These are phyloP conservation scores for Quillaja saponaria DNA, from an alignment of 306 rosid species.

Conservation along the genomic window DNA sequence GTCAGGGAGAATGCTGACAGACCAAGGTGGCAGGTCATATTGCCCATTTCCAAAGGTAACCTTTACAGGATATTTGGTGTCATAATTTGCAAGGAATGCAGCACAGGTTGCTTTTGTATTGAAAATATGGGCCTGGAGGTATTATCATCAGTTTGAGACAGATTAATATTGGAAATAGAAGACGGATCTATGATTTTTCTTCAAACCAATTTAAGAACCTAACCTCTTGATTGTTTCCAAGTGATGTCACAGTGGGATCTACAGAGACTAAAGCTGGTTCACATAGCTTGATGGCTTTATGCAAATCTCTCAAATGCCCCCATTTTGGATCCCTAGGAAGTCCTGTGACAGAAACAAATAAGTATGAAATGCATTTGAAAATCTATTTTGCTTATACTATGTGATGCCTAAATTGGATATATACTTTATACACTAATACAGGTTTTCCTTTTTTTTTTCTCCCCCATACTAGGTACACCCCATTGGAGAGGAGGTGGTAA, in stretches of 20 bases:
- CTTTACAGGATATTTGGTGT: slow-evolving; percentile 45
- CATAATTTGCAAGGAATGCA: slow-evolving; percentile 84
- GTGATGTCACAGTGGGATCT: slow-evolving; percentile 65
- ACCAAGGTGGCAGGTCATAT: slow-evolving; percentile 90
- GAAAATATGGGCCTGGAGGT: slow-evolving; percentile 70
- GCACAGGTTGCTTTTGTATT: slow-evolving; percentile 57
- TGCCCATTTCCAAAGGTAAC: slow-evolving; percentile 61
- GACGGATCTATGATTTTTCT: slow-evolving; percentile 8
- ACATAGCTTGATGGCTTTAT: slow-evolving; percentile 73
- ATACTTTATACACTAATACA: background rate
- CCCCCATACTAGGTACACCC: too few species aligned
- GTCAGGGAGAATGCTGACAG: slow-evolving; percentile 89
- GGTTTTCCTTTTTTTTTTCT: too few species aligned
- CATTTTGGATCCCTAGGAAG: slow-evolving; percentile 80
- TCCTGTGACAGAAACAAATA: slow-evolving; percentile 49
- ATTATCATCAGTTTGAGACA: slow-evolving; percentile 16
- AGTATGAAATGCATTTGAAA: slow-evolving; percentile 16
- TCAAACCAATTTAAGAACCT: slow-evolving; percentile 16
- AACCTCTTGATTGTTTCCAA: slow-evolving; percentile 78
- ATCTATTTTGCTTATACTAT: slow-evolving; percentile 12
- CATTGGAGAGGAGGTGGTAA: too few species aligned
- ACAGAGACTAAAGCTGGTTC: slow-evolving; percentile 69
- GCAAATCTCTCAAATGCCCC: slow-evolving; percentile 89
- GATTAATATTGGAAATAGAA: slow-evolving; percentile 18
- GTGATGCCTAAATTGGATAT: slow-evolving; percentile 18